A percentile compares a stretch with the other conserved stretches of the same genome.
Evolutionary conservation across 2,329 filamentous ascomycete genomes (phyloP).

Genomic region (Bretziella fagacearum): DNA sequence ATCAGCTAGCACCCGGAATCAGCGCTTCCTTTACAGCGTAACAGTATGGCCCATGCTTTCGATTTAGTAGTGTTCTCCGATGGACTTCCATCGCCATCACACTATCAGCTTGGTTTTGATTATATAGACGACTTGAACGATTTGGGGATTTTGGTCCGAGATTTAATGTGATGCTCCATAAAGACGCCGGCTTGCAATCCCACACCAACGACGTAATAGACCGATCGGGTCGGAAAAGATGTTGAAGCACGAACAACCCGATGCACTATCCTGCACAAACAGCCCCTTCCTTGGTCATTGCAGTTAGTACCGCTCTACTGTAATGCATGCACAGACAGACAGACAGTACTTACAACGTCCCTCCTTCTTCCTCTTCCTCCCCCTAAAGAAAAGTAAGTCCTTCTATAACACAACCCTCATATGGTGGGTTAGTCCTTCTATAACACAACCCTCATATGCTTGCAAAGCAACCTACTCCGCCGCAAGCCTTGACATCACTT

Average conservation of each 20-base stretch:
- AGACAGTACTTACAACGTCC: too few relatives aligned
- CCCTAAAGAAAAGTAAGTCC: neutral
- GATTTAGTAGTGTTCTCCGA: neutral
- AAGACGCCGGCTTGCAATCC: neutral
- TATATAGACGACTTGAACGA: too few relatives aligned
- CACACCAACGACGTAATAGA: neutral
- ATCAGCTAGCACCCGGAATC: too few relatives aligned
- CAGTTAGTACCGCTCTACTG: too few relatives aligned
- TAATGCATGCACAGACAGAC: too few relatives aligned
- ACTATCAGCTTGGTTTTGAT: neutral
- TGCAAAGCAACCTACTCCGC: conserved; percentile 1
- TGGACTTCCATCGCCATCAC: conserved; percentile 1
- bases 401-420: neutral
- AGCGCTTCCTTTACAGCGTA: neutral
- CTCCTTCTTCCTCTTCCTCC: too few relatives aligned
- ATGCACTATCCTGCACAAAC: too few relatives aligned
- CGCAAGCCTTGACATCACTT: neutral
- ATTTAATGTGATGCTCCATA: neutral
- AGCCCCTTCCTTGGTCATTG: too few relatives aligned
- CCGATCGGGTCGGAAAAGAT: too few relatives aligned
- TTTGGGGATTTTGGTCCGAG: neutral
- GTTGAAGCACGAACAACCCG: too few relatives aligned
- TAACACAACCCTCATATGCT: neutral
- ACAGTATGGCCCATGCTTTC: neutral
- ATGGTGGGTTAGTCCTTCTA: neutral